A percentile compares a stretch with the other conserved stretches of the same genome.
These are phyloP conservation scores for Rhizophagus sp. DNA, from an alignment of 192 early-diverging fungal species.

Conservation along the genomic window DNA sequence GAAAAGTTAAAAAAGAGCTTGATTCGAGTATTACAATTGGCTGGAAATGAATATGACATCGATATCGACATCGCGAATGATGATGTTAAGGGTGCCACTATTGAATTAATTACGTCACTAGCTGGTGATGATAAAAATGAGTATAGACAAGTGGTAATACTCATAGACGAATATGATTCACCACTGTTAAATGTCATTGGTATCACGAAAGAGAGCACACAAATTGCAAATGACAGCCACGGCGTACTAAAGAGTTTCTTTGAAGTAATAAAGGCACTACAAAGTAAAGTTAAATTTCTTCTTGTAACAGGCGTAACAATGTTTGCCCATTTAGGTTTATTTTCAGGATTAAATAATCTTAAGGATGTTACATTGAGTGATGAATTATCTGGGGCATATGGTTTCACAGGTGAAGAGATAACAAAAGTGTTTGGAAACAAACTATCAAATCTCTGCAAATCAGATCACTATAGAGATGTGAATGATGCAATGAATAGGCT, in stretches of 20 bases:
- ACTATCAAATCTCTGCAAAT: too few species aligned
- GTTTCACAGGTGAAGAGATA: neutral
- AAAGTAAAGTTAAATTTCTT: neutral
- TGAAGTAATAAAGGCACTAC: too few species aligned
- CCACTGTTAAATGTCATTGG: neutral
- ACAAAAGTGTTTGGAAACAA: too few species aligned
- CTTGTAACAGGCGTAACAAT: neutral
- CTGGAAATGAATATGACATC: neutral
- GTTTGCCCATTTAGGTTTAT: neutral
- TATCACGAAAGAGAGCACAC: neutral
- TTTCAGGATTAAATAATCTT: neutral
- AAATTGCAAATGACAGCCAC: neutral
- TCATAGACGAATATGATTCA: slow-evolving; percentile 4
- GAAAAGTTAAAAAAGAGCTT: neutral
- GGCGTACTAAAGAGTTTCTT: neutral
- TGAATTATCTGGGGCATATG: neutral
- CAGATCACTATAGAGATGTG: too few species aligned
- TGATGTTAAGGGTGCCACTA: neutral
- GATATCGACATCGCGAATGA: too few species aligned
- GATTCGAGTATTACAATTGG: neutral
- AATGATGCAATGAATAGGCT: too few species aligned
- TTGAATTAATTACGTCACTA: neutral
- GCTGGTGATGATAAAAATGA: neutral
- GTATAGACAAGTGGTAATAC: neutral
- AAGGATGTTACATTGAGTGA: too few species aligned